Conservation (phyloP, 805 yeast species). For the Ogataea ramenticola region DNA sequence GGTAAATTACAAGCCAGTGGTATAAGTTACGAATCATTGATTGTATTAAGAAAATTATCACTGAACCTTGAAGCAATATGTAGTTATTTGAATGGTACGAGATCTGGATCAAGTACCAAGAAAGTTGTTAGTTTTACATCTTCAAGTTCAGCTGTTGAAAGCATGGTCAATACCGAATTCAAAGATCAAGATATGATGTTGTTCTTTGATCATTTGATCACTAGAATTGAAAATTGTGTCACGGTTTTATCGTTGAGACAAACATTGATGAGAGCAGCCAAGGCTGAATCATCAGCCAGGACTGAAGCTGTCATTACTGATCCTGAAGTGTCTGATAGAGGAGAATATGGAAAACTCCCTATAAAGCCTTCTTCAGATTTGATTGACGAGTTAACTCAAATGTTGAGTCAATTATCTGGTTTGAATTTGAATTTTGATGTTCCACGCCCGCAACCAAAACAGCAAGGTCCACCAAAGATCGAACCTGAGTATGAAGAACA, state of each 20-base stretch:
- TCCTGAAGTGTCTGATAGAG: no score
- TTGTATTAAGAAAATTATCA: constrained; percentile 43
- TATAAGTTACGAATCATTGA: constrained; percentile 20
- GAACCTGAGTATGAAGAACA: no score
- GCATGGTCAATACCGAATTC: neutral
- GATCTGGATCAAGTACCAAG: constrained; percentile 14
- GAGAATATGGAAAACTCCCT: neutral
- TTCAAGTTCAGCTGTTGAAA: neutral
- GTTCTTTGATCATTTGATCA: constrained; percentile 56
- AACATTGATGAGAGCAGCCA: neutral
- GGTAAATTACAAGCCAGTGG: constrained; percentile 22
- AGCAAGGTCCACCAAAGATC: no score
- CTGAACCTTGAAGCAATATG: constrained; percentile 53
- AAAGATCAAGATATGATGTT: constrained; percentile 40
- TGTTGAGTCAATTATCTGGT: neutral
- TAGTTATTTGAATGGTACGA: constrained; percentile 38
- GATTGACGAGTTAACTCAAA: neutral
- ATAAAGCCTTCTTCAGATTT: neutral
- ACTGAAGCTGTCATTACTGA: neutral
- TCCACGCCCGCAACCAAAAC: neutral
- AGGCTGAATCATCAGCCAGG: no score
- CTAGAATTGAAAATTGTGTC: constrained; percentile 61
- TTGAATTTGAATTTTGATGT: neutral
- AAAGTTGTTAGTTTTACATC: neutral
- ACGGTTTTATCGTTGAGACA: neutral